A percentile compares a stretch with the other conserved stretches of the same genome.
Conservation (phyloP, 768 basidiomycete species). For the Butyriboletus loyo region DNA sequence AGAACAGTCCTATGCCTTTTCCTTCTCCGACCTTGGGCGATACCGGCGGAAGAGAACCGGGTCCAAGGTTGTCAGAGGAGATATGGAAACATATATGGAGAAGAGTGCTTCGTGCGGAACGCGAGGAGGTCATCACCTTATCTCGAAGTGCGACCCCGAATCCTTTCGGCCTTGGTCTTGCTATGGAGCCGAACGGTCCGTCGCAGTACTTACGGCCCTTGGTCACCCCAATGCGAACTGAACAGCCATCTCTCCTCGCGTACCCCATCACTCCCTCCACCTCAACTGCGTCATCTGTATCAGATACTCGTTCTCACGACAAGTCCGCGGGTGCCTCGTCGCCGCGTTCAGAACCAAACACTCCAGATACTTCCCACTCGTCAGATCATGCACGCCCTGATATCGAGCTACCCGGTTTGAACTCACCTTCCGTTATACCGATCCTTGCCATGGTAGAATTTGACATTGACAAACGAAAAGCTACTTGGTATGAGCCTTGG, state of each 20-base stretch:
- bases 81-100: conserved; percentile 88
- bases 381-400: conserved; percentile 41
- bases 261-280: conserved; percentile 40
- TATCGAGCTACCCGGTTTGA: conserved; percentile 65
- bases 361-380: conserved; percentile 51
- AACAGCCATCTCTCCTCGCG: conserved; percentile 35
- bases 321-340: conserved; percentile 51
- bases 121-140: conserved; percentile 37
- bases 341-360: conserved; percentile 43
- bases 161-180: conserved; percentile 45
- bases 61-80: conserved; percentile 82
- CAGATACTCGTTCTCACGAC: conserved; percentile 44
- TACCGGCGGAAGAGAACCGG: conserved; percentile 51
- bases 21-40: conserved; percentile 19
- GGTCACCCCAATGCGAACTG: conserved; percentile 41
- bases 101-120: conserved; percentile 64
- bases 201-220: conserved; percentile 43
- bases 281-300: conserved; percentile 50
- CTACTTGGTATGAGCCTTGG: conserved; percentile 88
- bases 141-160: conserved; percentile 36
- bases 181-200: conserved; percentile 33
- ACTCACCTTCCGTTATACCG: conserved; percentile 64
- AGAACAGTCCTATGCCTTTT: conserved; percentile 15
- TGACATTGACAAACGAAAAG: conserved; percentile 79
- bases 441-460: conserved; percentile 95